Evolutionary conservation across 305 asterid genomes (phyloP).

Genomic region (Fraxinus nigra): DNA sequence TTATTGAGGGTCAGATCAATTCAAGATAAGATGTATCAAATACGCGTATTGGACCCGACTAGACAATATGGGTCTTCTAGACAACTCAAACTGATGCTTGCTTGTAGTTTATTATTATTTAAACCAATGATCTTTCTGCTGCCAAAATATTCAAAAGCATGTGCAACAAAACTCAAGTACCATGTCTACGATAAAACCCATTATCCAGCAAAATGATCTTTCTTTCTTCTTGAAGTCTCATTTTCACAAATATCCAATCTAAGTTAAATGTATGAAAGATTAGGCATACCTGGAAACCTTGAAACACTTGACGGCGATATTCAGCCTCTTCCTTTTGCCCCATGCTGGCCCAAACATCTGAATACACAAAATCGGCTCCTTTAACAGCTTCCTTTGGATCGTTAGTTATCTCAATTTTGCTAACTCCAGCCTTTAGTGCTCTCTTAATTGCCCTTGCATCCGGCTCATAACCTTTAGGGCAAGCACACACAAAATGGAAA

Average conservation of each 20-base stretch:
- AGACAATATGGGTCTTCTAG: not conserved
- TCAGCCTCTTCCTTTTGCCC: slow-evolving; percentile 99
- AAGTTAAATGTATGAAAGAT: not conserved
- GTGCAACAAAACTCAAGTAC: not conserved
- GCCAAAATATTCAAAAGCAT: not conserved
- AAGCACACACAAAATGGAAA: slow-evolving; percentile 93
- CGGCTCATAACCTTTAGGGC: slow-evolving; percentile 86
- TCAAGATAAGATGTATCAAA: not conserved
- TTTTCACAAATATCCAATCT: not conserved
- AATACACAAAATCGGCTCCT: slow-evolving; percentile 92
- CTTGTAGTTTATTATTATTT: not conserved
- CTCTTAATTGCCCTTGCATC: slow-evolving; percentile 60
- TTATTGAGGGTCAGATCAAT: not conserved
- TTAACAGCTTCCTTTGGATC: slow-evolving; percentile 87
- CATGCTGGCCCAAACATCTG: slow-evolving; percentile 99
- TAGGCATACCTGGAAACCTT: slow-evolving; percentile 82
- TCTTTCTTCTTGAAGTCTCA: not conserved
- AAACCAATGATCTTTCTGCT: not conserved
- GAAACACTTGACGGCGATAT: slow-evolving; percentile 73
- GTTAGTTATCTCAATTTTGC: slow-evolving; percentile 83
- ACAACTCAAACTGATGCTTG: not conserved
- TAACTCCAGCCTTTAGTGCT: slow-evolving; percentile 68
- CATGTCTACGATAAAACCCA: not conserved
- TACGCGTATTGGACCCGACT: not conserved
- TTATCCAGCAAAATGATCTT: not conserved